Evolutionary conservation across 148 eudicot genomes (phyloP).

Genomic region (Vaccinium darrowii): DNA sequence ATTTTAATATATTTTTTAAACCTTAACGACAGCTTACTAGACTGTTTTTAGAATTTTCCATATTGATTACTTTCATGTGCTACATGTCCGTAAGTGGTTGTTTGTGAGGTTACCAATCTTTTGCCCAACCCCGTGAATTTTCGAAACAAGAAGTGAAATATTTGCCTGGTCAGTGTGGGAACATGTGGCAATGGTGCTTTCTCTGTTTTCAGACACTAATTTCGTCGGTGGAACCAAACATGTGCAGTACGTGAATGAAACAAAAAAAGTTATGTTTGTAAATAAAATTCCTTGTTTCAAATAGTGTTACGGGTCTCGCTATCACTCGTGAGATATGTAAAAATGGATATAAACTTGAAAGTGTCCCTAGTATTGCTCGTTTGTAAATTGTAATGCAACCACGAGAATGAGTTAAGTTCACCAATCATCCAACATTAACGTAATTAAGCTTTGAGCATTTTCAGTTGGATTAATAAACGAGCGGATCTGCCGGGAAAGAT

Average conservation of each 20-base stretch:
- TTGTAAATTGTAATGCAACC: background rate
- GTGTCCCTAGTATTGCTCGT: too few relatives aligned
- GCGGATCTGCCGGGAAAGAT: background rate
- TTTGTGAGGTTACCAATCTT: background rate
- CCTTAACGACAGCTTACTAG: too few relatives aligned
- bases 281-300: too few relatives aligned
- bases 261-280: background rate
- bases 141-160: background rate
- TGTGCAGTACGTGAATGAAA: background rate
- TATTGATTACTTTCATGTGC: background rate
- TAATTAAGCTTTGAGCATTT: background rate
- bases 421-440: background rate
- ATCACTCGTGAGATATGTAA: too few relatives aligned
- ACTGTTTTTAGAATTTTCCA: too few relatives aligned
- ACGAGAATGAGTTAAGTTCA: background rate
- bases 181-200: background rate
- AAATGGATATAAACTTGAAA: too few relatives aligned
- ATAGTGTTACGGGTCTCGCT: too few relatives aligned
- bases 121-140: background rate
- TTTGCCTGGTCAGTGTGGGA: background rate
- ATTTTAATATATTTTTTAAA: too few relatives aligned
- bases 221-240: constrained; percentile 4
- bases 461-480: background rate
- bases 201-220: background rate
- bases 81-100: background rate